Base-by-base conservation (phyloP, 257 asterid species). In the Penstemon newberryi region DNA sequence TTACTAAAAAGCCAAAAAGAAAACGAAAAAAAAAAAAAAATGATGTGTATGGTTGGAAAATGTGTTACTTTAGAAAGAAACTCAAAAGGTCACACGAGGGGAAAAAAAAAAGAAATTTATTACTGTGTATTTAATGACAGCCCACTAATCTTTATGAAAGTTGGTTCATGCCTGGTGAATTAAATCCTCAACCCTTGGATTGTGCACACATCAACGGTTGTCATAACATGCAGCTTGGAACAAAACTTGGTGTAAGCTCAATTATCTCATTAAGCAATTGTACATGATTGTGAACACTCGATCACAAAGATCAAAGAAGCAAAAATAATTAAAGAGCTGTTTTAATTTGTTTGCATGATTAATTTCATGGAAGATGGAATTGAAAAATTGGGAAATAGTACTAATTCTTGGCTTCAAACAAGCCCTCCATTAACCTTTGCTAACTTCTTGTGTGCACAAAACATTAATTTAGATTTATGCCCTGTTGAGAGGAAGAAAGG, bases 141-240 rank as follows among this genome's bases (percentile, higher is more conserved):
- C 57, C 81, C 83, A 67, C 71, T 80, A 78, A 79, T 79, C 69
- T 44, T 75, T 79, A 70, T 55, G 79, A 61, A 78, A 25, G 33
- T 25, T 25, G 33, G 33, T 25, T 25, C 33, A 25, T 25, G 42
- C 25, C 70, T 3, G 15, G 18, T 10, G 15, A 60, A 73, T 46
- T 56, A 25, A 25, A 25, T 25, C 33, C 69, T 69, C 51, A 69
- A 41, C 93, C 93, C 63, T 86, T 75, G 77, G 93, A 88, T 84
- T 38, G 19, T 9, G 13, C 49, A 12, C 6, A n/a, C n/a, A 81
- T 84, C 82, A 72, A 84, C 75, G 86, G 87, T 19, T 64, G 76
- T 3, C 8, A 66, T 50, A 66, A 51, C 85, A 72, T 79, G 77
- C 78, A 82, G 11, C 76, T 70, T 18, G 56, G 36, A 78, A 73